Base-by-base conservation (phyloP, 768 basidiomycete genomes). In the Gyrodon lividus region DNA sequence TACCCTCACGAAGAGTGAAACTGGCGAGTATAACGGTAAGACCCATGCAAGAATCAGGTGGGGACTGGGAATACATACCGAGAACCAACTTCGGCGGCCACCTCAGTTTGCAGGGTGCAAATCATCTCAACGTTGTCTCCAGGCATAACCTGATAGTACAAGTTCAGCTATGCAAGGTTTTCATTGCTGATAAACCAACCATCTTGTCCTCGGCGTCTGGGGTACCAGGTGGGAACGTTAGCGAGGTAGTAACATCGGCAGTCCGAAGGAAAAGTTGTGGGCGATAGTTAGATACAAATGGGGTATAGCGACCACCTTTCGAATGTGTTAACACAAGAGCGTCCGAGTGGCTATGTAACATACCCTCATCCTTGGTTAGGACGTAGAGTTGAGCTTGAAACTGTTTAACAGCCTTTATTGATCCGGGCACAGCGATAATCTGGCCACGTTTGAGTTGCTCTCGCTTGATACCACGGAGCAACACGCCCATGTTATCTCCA, bases 401-500 rank as follows among this genome's bases (percentile, higher is more conserved):
- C 73, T 91, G 91, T 77, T 89, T 94, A 61, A 89, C 86, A n/a
- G 90, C 78, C 73, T 94, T 96, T 74, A 98, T 91, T 7, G 90
- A 82, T 30, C 92, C 92, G 22, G 95, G 94, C 28, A 83, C 79
- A 60, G 86, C 82, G 65, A 99, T 82, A 50, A 98, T 88, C 68
- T 95, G 92, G 40, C 97, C 97, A 58, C 97, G 89, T 57, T 83
- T 81, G 64, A 99, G 76, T 72, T 98, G 93, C 67, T 98, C 97
- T 57, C 96, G 88, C 76, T 98, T 98, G 71, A 98, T 77, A 67
- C 97, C 95, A 71, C 97, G 92, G 41, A 99, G 85, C 33, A 99
- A 79, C 50, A 88, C 90, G 59, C 97, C 97, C 92, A 98, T 98
- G 79, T 98, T 98, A 74, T 99, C 97, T 62, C 97, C 97, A 55